These are phyloP conservation scores for Primulina huaijiensis DNA, from an alignment of 257 asterid genomes.

Conservation along the genomic window DNA sequence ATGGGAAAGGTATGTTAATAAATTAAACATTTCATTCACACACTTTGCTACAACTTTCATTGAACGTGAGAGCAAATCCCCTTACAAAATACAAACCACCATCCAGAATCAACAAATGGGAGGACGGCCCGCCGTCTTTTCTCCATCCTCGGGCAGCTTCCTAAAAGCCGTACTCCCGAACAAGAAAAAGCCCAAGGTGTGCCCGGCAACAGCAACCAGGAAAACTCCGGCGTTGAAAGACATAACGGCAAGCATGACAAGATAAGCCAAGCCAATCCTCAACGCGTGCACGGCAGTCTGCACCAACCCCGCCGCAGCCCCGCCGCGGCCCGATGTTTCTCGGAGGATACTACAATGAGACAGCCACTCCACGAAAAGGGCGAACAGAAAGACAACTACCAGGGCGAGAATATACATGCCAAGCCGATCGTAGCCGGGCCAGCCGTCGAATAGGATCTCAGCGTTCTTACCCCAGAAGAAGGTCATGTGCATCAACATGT, in stretches of 20 bases:
- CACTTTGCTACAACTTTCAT: no score
- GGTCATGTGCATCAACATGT: no score
- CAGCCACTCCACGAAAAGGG: not conserved
- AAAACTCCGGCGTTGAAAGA: conserved; percentile 20
- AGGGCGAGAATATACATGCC: not conserved
- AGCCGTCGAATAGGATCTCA: not conserved
- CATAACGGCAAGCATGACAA: conserved; percentile 19
- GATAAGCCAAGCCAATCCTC: conserved; percentile 1
- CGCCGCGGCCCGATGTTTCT: not conserved
- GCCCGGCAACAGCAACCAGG: conserved; percentile 8
- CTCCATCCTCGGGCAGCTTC: not conserved
- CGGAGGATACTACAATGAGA: not conserved
- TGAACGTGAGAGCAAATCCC: no score
- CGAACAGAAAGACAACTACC: not conserved
- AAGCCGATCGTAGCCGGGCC: not conserved
- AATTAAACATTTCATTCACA: no score
- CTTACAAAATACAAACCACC: not conserved
- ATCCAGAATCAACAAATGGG: not conserved
- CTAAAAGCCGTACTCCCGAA: not conserved
- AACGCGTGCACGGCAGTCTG: not conserved
- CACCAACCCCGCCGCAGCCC: not conserved
- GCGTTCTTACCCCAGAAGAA: no score
- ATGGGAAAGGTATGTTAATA: no score
- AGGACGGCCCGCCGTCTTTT: not conserved
- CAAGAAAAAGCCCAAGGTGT: not conserved